Base-by-base conservation (phyloP, 768 basidiomycete species). In the Suillus cothurnatus region DNA sequence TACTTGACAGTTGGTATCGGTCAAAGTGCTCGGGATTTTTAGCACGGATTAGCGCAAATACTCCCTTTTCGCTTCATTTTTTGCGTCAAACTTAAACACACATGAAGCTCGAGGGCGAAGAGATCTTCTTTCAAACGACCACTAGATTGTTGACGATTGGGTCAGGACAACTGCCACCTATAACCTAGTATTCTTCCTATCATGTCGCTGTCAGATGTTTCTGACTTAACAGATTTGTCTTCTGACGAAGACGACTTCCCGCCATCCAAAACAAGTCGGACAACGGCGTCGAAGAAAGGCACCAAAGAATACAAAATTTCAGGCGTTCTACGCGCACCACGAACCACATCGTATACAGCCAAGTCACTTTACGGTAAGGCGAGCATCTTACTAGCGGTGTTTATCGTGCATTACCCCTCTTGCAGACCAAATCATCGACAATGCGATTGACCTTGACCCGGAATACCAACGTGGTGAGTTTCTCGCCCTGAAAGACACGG, bases 391-490 rank as follows among this genome's bases (percentile, higher is more conserved):
- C 28, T 43, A 14, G 17, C 39, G 61, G 60, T 23, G 45, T 23
- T 55, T 34, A 61, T 61, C 61, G 49, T 57, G 36, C 41, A 43
- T 61, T 45, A 58, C 17, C 57, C 34, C 43, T 61, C 56, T 67
- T 52, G 28, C 64, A 89, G 88, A 83, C 61, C 81, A 83, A 67
- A 81, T 88, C 36, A 69, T 79, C 4, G 74, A 82, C 6, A 79
- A 76, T 6, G 68, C 71, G 12, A 83, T 90, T 50, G 81, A 88
- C 62, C 77, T 90, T 9, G 80, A 90, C 65, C 88, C 88, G 0
- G 86, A 88, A 66, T 90, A 90, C 71, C 88, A 90, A 69, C 79
- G 88, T 72, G 85, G 88, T 86, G 61, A 45, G 77, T 61, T 9
- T 14, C 56, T n/a, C 45, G 17, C 6, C 38, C 56, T 26, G 15